phyloP scores from a whole-genome alignment of 1,284 basidiomycete species.

The Rhodotorula sp. region DNA sequence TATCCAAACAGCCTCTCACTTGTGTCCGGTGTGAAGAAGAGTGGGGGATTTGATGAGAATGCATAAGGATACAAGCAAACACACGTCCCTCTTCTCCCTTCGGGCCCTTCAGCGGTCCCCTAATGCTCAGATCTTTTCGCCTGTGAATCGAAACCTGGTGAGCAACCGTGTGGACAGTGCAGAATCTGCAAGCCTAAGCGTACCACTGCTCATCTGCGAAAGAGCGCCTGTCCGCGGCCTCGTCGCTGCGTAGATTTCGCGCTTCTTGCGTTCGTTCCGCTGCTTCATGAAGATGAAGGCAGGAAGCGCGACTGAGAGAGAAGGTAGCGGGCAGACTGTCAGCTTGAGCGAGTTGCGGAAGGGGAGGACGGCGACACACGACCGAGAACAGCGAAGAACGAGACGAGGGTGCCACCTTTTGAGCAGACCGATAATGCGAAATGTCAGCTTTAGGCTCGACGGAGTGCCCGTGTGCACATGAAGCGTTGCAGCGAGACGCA shows the following conservation, averaged over 20 bases:
- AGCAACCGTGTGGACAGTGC: not conserved
- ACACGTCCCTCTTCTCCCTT: not conserved
- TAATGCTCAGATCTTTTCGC: constrained; percentile 6
- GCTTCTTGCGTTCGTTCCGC: constrained; percentile 24
- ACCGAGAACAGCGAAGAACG: constrained; percentile 26
- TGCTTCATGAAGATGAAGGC: constrained; percentile 33
- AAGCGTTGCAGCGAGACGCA: not conserved
- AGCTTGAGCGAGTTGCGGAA: not conserved
- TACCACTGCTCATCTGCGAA: constrained; percentile 10
- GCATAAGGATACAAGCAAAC: not conserved
- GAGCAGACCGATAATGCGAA: fast-evolving
- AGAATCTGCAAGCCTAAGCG: not conserved
- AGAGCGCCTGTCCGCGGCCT: constrained; percentile 21
- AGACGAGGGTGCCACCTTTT: constrained; percentile 27
- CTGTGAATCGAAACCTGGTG: not conserved
- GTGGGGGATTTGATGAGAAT: not conserved
- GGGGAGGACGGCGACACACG: constrained; percentile 11
- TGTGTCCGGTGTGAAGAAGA: too few species aligned
- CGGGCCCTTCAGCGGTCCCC: not conserved
- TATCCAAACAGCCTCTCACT: too few species aligned
- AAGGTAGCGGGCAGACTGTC: not conserved
- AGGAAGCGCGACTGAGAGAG: constrained; percentile 18
- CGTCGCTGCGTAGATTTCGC: constrained; percentile 12
- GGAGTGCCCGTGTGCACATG: too few species aligned
- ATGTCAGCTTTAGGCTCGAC: not conserved